Conservation (phyloP, 768 basidiomycete genomes). For the Boletus rubropictus region DNA sequence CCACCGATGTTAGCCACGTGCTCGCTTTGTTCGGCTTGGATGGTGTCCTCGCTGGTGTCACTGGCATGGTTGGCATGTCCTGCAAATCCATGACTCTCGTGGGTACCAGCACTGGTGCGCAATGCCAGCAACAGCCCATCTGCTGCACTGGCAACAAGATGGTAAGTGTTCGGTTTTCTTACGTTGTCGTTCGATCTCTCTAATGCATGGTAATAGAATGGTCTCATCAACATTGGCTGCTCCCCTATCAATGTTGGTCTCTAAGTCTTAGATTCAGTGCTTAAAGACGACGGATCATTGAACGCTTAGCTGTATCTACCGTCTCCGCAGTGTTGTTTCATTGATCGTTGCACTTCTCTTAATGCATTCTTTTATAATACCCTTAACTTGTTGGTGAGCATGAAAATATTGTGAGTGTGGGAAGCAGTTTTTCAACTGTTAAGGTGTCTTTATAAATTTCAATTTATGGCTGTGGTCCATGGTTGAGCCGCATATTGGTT, state of each 20-base stretch:
- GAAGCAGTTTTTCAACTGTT: too few relatives aligned
- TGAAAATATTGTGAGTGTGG: too few relatives aligned
- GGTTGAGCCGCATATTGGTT: too few relatives aligned
- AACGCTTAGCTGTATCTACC: not conserved
- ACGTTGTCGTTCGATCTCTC: too few relatives aligned
- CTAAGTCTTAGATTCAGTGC: not conserved
- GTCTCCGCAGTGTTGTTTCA: too few relatives aligned
- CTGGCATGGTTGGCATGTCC: not conserved
- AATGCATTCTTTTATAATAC: not conserved
- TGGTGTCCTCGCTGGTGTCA: not conserved
- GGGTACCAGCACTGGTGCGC: not conserved
- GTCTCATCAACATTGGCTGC: conserved; percentile 6
- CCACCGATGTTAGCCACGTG: not conserved
- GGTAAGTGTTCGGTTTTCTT: not conserved
- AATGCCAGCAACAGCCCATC: conserved; percentile 3
- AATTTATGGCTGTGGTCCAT: too few relatives aligned
- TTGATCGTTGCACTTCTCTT: too few relatives aligned
- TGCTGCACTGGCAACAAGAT: conserved; percentile 6
- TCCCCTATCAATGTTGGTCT: conserved; percentile 3
- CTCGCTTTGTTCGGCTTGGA: not conserved
- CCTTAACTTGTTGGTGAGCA: too few relatives aligned
- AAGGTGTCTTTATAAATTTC: too few relatives aligned
- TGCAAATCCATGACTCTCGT: conserved; percentile 5
- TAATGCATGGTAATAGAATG: not conserved
- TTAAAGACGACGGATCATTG: not conserved